A percentile compares a stretch with the other conserved stretches of the same genome.
These are phyloP conservation scores for Boeremia lycopersici DNA, from an alignment of 2,329 filamentous ascomycete genomes.

Conservation along the genomic window DNA sequence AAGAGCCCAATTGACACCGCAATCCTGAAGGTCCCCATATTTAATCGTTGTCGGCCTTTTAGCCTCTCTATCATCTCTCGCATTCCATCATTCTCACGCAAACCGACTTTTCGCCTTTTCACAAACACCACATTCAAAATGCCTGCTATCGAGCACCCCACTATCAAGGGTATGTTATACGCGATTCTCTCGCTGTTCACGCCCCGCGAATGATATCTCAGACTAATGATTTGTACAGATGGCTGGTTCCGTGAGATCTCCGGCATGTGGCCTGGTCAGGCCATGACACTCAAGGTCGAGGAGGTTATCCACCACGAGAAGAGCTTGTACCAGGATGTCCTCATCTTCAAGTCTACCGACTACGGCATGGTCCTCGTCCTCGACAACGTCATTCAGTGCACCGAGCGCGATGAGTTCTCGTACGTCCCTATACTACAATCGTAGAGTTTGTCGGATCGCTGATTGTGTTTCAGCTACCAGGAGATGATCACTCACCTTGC, in stretches of 20 bases:
- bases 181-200: not conserved
- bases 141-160: constrained; percentile 73
- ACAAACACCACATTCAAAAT: constrained; percentile 54
- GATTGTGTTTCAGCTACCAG: constrained; percentile 69
- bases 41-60: constrained; percentile 21
- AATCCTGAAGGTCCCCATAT: constrained; percentile 32
- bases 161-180: constrained; percentile 68
- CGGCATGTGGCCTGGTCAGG: constrained; percentile 98
- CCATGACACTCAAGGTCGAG: constrained; percentile 90
- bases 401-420: constrained; percentile 98
- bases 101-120: constrained; percentile 5
- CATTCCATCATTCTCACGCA: constrained; percentile 3
- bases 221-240: constrained; percentile 65
- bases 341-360: constrained; percentile 98
- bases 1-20: constrained; percentile 30
- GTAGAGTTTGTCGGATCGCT: constrained; percentile 12
- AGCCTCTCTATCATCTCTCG: constrained; percentile 15
- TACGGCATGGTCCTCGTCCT: constrained; percentile 95
- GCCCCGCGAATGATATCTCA: not conserved
- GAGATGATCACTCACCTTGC: constrained; percentile 99
- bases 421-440: constrained; percentile 47
- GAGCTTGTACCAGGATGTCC: constrained; percentile 97
- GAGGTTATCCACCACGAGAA: constrained; percentile 99
- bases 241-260: constrained; percentile 99
- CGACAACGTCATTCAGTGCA: constrained; percentile 99